Base-by-base conservation (phyloP, 495 filamentous ascomycete genomes). In the Durotheca rogersii region DNA sequence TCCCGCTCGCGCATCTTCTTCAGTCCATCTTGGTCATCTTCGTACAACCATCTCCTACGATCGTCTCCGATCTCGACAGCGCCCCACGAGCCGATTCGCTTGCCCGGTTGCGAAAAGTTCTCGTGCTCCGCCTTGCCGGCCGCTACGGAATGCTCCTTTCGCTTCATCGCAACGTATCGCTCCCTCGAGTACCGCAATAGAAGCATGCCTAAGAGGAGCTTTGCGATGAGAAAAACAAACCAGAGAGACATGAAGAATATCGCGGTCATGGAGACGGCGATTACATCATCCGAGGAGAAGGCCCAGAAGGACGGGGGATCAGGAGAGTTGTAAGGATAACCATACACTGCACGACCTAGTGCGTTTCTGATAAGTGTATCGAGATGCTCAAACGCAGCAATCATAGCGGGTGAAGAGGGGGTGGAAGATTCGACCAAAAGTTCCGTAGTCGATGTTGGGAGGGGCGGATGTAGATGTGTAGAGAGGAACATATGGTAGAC, bases 401-500 rank as follows among this genome's bases (percentile, higher is more conserved):
- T 81, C 45, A 88, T 87, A 10, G 84, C 80, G 4, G 86, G 82
- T 2, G 82, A 85, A 5, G 81, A 73, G 2, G 76, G 69, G 0
- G 71, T 71, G 1, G 80, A 71, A 4, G 66, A 70, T n/a, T 76
- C 71, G 7, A 71, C 59, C 0, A 76, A 76, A 0, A 87, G 71
- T 2, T 88, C 82, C 0, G 87, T 81, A 1, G 84, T 80, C 1
- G 84, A 81, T 0, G 85, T 81, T 0, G 87, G 89, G 6, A 90
- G 74, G 0, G 88, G 86, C 2, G 82, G 78, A 6, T 88, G 87
- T 10, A 95, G 72, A 52, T 94, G 80, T 0, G 88, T 89, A 5
- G 91, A 86, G 7, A 97, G 80, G 69, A 97, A 95, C 91, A 96
- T 96, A 68, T 96, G 88, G 69, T 99, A 99, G 7, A 91, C 96